A percentile compares a stretch with the other conserved stretches of the same genome.
These are phyloP conservation scores for Aurantiochytrium sp. DNA, from an alignment of 108 stramenopile genomes.

Conservation along the genomic window DNA sequence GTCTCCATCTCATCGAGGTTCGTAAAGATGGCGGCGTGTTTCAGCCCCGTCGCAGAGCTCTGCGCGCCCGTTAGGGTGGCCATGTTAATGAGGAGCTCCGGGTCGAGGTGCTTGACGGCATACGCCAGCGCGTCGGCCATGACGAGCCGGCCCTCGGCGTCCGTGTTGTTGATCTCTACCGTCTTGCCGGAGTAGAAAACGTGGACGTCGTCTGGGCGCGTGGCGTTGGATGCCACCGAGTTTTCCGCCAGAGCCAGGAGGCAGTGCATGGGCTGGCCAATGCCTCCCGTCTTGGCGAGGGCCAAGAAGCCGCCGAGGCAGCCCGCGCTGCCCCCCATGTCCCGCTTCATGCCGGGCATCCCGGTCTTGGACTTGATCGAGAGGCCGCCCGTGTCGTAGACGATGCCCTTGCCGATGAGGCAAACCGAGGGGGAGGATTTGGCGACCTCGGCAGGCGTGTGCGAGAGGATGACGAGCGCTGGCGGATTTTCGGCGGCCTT, in stretches of 20 bases:
- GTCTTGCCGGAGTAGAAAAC: slow-evolving; percentile 75
- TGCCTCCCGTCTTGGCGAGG: slow-evolving; percentile 37
- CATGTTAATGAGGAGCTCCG: slow-evolving; percentile 72
- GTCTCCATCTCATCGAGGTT: slow-evolving; percentile 68
- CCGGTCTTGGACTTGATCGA: slow-evolving; percentile 67
- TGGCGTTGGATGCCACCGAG: slow-evolving; percentile 66
- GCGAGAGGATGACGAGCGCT: slow-evolving; percentile 66
- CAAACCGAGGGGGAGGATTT: slow-evolving; percentile 42
- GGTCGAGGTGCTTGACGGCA: slow-evolving; percentile 63
- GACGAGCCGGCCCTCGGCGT: slow-evolving; percentile 79
- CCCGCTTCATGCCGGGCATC: slow-evolving; percentile 82
- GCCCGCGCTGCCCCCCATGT: slow-evolving; percentile 78
- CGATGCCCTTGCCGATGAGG: slow-evolving; percentile 81
- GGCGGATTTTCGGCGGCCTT: slow-evolving; percentile 75
- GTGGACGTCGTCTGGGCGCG: slow-evolving; percentile 78
- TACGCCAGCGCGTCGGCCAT: slow-evolving; percentile 74
- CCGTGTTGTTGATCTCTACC: slow-evolving; percentile 82
- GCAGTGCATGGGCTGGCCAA: slow-evolving; percentile 50
- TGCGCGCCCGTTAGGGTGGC: slow-evolving; percentile 84
- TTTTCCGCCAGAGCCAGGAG: slow-evolving; percentile 78
- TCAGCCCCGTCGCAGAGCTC: slow-evolving; percentile 71
- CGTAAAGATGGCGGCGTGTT: slow-evolving; percentile 69
- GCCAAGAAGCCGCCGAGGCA: slow-evolving; percentile 68
- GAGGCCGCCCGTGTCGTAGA: slow-evolving; percentile 82
- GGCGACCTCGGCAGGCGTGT: slow-evolving; percentile 40